Percentiles rank a stretch among this genome's conserved stretches.
phyloP scores from a whole-genome alignment of 768 basidiomycete genomes.

The Pisolithus microcarpus region DNA sequence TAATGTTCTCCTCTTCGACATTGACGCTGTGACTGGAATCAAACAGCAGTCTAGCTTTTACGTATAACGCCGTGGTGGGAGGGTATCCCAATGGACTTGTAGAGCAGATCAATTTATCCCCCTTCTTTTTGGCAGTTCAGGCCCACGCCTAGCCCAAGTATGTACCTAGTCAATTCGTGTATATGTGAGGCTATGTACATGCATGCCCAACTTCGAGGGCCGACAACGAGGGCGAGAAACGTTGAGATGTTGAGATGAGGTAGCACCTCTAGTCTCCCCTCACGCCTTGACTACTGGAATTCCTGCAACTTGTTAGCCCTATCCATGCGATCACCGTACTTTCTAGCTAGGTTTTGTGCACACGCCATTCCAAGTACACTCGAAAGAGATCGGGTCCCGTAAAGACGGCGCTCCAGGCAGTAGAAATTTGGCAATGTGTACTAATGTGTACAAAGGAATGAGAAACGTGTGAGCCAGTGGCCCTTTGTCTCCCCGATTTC shows the following conservation, averaged over 20 bases:
- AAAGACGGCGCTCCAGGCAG: neutral
- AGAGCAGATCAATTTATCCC: neutral
- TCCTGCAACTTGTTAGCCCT: too few relatives aligned
- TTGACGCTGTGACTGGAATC: constrained; percentile 6
- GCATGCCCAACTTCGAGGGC: too few relatives aligned
- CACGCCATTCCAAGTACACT: constrained; percentile 54
- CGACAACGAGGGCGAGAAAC: too few relatives aligned
- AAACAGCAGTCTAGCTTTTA: constrained; percentile 29
- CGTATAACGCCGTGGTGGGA: constrained; percentile 14
- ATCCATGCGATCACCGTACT: constrained; percentile 32
- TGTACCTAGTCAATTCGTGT: too few relatives aligned
- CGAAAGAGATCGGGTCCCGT: constrained; percentile 28
- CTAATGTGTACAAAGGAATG: neutral
- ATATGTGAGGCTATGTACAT: too few relatives aligned
- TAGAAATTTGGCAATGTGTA: neutral
- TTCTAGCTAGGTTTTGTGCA: constrained; percentile 54
- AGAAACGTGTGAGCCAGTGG: constrained; percentile 22
- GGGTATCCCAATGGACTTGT: neutral
- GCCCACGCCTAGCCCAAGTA: too few relatives aligned
- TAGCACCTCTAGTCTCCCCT: too few relatives aligned
- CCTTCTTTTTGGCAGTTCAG: too few relatives aligned
- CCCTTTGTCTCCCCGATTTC: constrained; percentile 25
- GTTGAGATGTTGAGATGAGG: too few relatives aligned
- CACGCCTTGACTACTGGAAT: too few relatives aligned
- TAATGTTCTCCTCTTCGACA: constrained; percentile 13